A percentile compares a stretch with the other conserved stretches of the same genome.
phyloP scores from a whole-genome alignment of 495 filamentous ascomycete species.

The Penicillium maclennaniae region DNA sequence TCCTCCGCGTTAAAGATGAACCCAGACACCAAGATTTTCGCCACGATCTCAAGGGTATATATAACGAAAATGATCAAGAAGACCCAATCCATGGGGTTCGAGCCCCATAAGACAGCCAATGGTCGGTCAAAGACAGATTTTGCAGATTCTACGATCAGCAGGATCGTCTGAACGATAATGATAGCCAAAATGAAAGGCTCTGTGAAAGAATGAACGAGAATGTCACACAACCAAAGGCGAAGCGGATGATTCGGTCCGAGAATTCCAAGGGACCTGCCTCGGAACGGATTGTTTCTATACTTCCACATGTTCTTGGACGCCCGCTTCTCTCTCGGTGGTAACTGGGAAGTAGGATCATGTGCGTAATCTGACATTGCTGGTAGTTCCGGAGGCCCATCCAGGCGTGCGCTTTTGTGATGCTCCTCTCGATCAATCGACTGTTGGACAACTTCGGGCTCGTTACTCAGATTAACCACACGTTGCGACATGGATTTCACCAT shows the following conservation, averaged over 20 bases:
- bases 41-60: constrained; percentile 81
- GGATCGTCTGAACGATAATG: constrained; percentile 82
- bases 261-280: constrained; percentile 80
- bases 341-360: constrained; percentile 47
- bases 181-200: constrained; percentile 84
- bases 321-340: constrained; percentile 27
- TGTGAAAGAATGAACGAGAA: constrained; percentile 82
- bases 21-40: constrained; percentile 85
- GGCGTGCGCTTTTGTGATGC: constrained; percentile 46
- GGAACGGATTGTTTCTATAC: constrained; percentile 72
- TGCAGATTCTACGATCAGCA: constrained; percentile 78
- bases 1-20: constrained; percentile 82
- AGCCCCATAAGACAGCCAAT: constrained; percentile 57
- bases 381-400: constrained; percentile 54
- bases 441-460: constrained; percentile 76
- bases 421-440: constrained; percentile 68
- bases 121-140: constrained; percentile 58
- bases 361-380: constrained; percentile 53
- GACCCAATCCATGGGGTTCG: constrained; percentile 67
- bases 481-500: constrained; percentile 97
- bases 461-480: constrained; percentile 95
- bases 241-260: constrained; percentile 74
- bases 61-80: constrained; percentile 82
- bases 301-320: constrained; percentile 46
- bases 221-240: constrained; percentile 71